A percentile compares a stretch with the other conserved stretches of the same genome.
These are phyloP conservation scores for Cladobotryum protrusum DNA, from an alignment of 2,329 filamentous ascomycete species.

Conservation along the genomic window DNA sequence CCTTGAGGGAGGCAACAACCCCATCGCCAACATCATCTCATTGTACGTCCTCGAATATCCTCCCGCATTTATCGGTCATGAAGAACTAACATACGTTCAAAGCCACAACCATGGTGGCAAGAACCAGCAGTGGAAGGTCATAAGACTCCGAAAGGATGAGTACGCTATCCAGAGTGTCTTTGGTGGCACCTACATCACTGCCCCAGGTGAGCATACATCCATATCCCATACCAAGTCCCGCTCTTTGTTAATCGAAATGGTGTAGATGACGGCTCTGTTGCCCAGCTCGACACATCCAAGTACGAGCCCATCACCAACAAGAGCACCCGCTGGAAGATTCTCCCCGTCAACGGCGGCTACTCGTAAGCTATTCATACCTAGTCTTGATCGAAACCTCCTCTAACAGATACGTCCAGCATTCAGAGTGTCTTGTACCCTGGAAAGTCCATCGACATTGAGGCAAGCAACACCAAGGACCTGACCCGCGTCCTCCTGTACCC, in stretches of 20 bases:
- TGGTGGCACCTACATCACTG: conserved; percentile 1
- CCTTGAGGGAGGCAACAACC: neutral
- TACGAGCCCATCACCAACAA: conserved; percentile 6
- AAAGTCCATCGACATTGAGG: neutral
- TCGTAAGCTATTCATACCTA: neutral
- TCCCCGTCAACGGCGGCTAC: neutral
- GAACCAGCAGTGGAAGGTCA: conserved; percentile 4
- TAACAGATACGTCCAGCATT: neutral
- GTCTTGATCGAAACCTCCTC: neutral
- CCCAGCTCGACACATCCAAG: conserved; percentile 2
- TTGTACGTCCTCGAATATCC: neutral
- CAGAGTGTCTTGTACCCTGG: neutral
- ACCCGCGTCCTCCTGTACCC: conserved; percentile 6
- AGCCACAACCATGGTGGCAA: neutral
- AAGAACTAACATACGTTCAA: neutral
- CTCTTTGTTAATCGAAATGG: neutral
- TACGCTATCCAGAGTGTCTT: conserved; percentile 1
- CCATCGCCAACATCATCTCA: conserved; percentile 2
- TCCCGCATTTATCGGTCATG: neutral
- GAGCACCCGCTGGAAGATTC: conserved; percentile 5
- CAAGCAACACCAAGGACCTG: neutral
- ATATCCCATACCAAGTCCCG: neutral
- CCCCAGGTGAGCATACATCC: neutral
- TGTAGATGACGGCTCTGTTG: conserved; percentile 1
- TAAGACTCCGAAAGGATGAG: conserved; percentile 1